Evolutionary conservation across 345 rosid species (phyloP).

Genomic region (Acer negundo): DNA sequence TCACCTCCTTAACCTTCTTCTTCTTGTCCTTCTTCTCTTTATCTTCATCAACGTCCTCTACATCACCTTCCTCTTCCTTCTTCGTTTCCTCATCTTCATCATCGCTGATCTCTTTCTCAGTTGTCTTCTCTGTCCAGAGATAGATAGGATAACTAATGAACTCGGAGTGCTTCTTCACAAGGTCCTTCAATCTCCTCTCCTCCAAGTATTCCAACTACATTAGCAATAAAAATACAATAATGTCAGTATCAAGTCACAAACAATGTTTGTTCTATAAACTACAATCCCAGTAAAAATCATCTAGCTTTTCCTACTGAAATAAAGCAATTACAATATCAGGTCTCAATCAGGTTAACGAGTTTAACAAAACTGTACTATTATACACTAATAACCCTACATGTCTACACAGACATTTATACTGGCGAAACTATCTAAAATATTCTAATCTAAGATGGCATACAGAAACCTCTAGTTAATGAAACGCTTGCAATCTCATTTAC

Average conservation of each 20-base stretch:
- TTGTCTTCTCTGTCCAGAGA: slow-evolving; percentile 52
- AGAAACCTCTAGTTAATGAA: background rate
- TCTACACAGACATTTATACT: background rate
- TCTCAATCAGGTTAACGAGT: background rate
- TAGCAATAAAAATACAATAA: background rate
- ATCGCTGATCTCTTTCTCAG: slow-evolving; percentile 55
- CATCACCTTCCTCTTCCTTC: slow-evolving; percentile 49
- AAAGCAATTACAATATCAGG: background rate
- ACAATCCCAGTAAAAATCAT: background rate
- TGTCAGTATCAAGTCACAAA: background rate
- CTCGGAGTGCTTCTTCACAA: slow-evolving; percentile 61
- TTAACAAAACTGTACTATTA: too few species aligned
- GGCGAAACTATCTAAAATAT: background rate
- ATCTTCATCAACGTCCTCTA: slow-evolving; percentile 54
- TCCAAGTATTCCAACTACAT: slow-evolving; percentile 51
- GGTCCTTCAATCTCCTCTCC: slow-evolving; percentile 58
- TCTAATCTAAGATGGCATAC: background rate
- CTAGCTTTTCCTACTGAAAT: too few species aligned
- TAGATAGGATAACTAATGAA: slow-evolving; percentile 63
- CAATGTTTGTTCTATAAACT: background rate
- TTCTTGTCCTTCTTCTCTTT: slow-evolving; percentile 49
- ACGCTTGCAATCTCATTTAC: background rate
- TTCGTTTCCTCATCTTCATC: slow-evolving; percentile 58
- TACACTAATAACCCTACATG: too few species aligned
- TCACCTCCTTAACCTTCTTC: slow-evolving; percentile 59